phyloP scores from a whole-genome alignment of 441 rosid species.

The Pelargonium myrrhifolium region DNA sequence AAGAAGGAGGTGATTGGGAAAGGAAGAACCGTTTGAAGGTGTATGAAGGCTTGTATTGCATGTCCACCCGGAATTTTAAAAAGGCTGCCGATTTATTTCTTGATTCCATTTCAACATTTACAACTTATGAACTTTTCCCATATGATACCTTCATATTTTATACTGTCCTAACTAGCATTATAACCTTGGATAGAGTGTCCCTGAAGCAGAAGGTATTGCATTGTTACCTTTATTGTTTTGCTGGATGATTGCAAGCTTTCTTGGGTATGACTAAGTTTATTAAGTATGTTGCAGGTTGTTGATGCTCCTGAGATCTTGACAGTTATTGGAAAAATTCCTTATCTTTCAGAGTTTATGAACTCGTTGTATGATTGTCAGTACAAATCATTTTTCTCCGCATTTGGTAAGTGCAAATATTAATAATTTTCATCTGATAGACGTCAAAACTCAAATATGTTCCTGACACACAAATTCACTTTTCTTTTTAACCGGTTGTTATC shows the following conservation, averaged over 20 bases:
- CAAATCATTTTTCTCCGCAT: conserved; percentile 84
- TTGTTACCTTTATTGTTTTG: background rate
- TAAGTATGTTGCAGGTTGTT: conserved; percentile 58
- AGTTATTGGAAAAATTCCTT: conserved; percentile 88
- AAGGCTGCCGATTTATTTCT: conserved; percentile 82
- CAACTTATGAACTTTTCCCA: conserved; percentile 94
- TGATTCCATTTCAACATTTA: conserved; percentile 96
- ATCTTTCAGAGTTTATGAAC: conserved; percentile 85
- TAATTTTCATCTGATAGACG: background rate
- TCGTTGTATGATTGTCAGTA: conserved; percentile 86
- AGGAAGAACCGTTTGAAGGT: conserved; percentile 96
- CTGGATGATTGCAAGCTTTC: background rate
- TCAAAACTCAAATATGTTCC: conserved; percentile 1
- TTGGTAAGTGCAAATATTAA: conserved; percentile 46
- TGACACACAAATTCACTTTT: background rate
- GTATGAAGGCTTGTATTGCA: conserved; percentile 90
- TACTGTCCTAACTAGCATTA: conserved; percentile 91
- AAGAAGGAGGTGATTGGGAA: conserved; percentile 99
- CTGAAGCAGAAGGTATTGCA: conserved; percentile 79
- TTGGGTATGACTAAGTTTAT: conserved; percentile 4
- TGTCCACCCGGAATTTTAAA: conserved; percentile 84
- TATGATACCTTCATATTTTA: conserved; percentile 93
- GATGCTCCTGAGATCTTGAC: conserved; percentile 99
- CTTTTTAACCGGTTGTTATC: background rate
- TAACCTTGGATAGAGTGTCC: conserved; percentile 92